Conservation (phyloP, 768 basidiomycete species). For the Chlorophyllum brunneum region DNA sequence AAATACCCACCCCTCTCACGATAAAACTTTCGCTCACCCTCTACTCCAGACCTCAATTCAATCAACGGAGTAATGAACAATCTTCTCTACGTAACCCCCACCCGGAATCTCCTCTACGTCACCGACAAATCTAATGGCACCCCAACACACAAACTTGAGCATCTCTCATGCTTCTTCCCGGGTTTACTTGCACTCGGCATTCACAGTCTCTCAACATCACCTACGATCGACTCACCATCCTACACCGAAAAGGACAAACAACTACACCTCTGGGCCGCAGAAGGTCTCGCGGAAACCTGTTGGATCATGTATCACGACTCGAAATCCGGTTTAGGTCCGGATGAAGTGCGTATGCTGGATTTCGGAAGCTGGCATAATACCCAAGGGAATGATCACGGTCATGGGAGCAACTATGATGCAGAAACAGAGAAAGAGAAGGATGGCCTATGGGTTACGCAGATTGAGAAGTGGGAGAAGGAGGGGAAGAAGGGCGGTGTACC, state of each 20-base stretch:
- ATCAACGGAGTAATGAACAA: slow-evolving; percentile 52
- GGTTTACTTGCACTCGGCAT: slow-evolving; percentile 65
- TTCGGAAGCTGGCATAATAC: slow-evolving; percentile 4
- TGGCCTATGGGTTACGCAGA: slow-evolving; percentile 39
- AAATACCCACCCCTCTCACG: neutral
- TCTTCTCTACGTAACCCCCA: slow-evolving; percentile 54
- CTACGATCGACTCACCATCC: slow-evolving; percentile 15
- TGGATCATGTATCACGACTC: slow-evolving; percentile 66
- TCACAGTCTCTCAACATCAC: slow-evolving; percentile 31
- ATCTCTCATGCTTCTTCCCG: slow-evolving; percentile 68
- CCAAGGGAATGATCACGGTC: neutral
- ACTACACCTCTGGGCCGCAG: slow-evolving; percentile 65
- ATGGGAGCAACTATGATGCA: slow-evolving; percentile 21
- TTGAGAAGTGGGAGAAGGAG: slow-evolving; percentile 41
- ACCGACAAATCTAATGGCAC: slow-evolving; percentile 40
- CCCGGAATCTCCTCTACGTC: slow-evolving; percentile 57
- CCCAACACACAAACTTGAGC: slow-evolving; percentile 50
- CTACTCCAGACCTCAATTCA: slow-evolving; percentile 41
- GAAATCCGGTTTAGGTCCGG: slow-evolving; percentile 61
- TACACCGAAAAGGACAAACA: slow-evolving; percentile 32
- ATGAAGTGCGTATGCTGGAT: slow-evolving; percentile 39
- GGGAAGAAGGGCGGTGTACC: slow-evolving; percentile 33
- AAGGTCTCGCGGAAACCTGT: slow-evolving; percentile 68
- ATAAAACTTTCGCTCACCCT: neutral
- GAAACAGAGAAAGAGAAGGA: slow-evolving; percentile 1